Evolutionary conservation across 2,329 filamentous ascomycete species (phyloP).

Genomic region (Podosphaera aphanis): DNA sequence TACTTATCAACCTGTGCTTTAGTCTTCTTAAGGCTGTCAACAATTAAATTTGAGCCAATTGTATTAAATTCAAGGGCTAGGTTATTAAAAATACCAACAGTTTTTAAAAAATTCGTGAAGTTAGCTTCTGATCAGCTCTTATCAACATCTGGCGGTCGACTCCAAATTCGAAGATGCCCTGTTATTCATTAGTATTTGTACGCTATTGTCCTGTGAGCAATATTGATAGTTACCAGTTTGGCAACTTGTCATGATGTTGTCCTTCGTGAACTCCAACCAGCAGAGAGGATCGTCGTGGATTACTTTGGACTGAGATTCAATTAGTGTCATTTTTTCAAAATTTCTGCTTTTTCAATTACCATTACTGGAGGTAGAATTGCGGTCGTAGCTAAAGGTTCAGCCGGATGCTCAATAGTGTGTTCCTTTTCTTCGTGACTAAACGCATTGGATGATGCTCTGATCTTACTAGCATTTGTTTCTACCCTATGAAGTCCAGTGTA

Average conservation of each 20-base stretch:
- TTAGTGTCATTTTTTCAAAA: conserved; percentile 8
- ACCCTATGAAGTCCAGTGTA: conserved; percentile 27
- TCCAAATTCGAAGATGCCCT: conserved; percentile 12
- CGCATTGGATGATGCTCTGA: conserved; percentile 48
- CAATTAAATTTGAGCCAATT: no score
- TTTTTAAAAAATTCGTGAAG: no score
- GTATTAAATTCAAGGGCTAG: no score
- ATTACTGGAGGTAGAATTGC: conserved; percentile 79
- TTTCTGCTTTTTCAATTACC: conserved; percentile 24
- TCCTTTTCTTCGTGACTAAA: conserved; percentile 31
- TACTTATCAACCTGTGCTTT: no score
- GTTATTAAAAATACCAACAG: no score
- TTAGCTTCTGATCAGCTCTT: no score
- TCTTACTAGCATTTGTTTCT: conserved; percentile 33
- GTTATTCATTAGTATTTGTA: neutral
- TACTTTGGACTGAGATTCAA: conserved; percentile 39
- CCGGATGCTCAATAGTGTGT: conserved; percentile 45
- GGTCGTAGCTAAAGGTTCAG: conserved; percentile 64
- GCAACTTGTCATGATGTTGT: conserved; percentile 80
- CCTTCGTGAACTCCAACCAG: conserved; percentile 84
- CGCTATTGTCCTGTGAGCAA: neutral
- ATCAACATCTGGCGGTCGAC: no score
- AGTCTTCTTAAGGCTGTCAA: no score
- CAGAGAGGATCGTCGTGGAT: conserved; percentile 70
- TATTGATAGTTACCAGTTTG: conserved; percentile 45